These are phyloP conservation scores for Porcisia deanei DNA, from an alignment of 208 protist species.

Conservation along the genomic window DNA sequence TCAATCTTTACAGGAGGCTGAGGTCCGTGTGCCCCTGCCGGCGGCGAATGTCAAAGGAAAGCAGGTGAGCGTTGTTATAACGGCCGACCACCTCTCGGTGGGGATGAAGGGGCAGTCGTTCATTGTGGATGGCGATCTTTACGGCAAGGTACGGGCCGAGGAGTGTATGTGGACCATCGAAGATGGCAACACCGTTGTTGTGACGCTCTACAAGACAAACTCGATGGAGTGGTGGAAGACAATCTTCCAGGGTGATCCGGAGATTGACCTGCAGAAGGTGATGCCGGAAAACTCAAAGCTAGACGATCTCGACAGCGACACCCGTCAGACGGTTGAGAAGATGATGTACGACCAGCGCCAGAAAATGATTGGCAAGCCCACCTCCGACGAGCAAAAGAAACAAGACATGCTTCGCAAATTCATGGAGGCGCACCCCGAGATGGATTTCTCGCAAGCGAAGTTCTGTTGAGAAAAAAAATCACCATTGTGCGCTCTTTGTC, in stretches of 20 bases:
- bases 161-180: conserved; percentile 95
- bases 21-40: conserved; percentile 88
- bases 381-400: conserved; percentile 94
- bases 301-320: conserved; percentile 94
- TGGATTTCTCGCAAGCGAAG: conserved; percentile 96
- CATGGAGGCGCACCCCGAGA: conserved; percentile 94
- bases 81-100: conserved; percentile 61
- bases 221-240: conserved; percentile 94
- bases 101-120: conserved; percentile 81
- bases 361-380: conserved; percentile 94
- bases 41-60: conserved; percentile 66
- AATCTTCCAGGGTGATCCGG: conserved; percentile 80
- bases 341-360: conserved; percentile 97
- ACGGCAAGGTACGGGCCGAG: conserved; percentile 62
- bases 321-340: conserved; percentile 95
- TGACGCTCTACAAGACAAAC: conserved; percentile 91
- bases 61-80: conserved; percentile 81
- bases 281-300: conserved; percentile 95
- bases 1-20: conserved; percentile 87
- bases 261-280: conserved; percentile 95
- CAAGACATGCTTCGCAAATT: conserved; percentile 94
- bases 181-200: conserved; percentile 80
- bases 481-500: conserved; percentile 2
- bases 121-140: conserved; percentile 88
- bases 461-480: conserved; percentile 61